Evolutionary conservation across 331 rosid genomes (phyloP).

Genomic region (Quercus lobata): DNA sequence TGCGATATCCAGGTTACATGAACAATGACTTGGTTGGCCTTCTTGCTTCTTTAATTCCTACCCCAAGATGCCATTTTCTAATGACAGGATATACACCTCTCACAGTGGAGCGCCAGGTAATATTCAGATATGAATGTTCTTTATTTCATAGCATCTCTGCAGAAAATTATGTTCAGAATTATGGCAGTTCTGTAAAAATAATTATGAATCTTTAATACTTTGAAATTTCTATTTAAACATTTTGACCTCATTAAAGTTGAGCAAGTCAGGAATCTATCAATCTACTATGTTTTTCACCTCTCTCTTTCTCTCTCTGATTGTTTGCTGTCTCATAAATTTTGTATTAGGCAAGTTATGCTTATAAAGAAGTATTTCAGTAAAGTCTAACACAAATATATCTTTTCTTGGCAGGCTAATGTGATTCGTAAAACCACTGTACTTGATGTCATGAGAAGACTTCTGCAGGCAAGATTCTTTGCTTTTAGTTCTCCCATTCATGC

Average conservation of each 20-base stretch:
- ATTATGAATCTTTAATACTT: not conserved
- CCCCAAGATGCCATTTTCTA: conserved; percentile 97
- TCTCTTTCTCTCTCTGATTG: not conserved
- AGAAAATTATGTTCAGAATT: not conserved
- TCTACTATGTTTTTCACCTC: not conserved
- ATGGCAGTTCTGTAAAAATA: not conserved
- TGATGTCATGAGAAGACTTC: conserved; percentile 98
- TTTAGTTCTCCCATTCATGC: not conserved
- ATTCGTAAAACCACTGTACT: conserved; percentile 98
- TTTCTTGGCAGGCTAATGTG: conserved; percentile 74
- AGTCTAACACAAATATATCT: conserved; percentile 21
- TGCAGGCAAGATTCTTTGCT: conserved; percentile 57
- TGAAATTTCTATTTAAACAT: conserved; percentile 1
- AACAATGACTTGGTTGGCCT: conserved; percentile 99
- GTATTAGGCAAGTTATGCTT: conserved; percentile 1
- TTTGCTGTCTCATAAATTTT: not conserved
- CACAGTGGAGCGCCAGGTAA: conserved; percentile 97
- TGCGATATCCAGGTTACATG: conserved; percentile 99
- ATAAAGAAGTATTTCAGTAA: not conserved
- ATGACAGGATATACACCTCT: conserved; percentile 99
- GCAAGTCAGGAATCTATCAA: not conserved
- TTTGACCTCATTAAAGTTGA: conserved; percentile 3
- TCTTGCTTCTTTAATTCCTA: conserved; percentile 93
- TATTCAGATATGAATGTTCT: not conserved
- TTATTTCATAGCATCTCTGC: not conserved